Percentiles rank a stretch among this genome's conserved stretches.
phyloP scores from a whole-genome alignment of 768 basidiomycete species.

The Kwoniella bestiolae region DNA sequence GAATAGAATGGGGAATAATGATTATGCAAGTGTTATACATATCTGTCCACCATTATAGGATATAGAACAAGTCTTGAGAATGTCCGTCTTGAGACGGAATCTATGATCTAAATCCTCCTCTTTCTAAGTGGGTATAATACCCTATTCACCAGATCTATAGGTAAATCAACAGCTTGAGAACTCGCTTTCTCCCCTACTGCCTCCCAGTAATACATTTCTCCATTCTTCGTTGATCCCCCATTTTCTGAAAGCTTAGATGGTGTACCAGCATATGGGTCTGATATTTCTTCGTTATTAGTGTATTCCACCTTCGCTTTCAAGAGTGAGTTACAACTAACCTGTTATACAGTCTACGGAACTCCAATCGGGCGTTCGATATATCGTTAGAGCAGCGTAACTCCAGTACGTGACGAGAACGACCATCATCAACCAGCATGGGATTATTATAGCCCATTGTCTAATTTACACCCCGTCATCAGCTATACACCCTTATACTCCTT shows the following conservation, averaged over 20 bases:
- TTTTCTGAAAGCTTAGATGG: background rate
- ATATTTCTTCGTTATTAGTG: no score
- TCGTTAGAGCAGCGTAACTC: constrained; percentile 45
- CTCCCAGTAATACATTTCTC: constrained; percentile 31
- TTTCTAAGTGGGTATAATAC: constrained; percentile 35
- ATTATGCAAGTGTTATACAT: no score
- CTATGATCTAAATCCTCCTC: no score
- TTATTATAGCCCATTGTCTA: constrained; percentile 55
- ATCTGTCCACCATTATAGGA: no score
- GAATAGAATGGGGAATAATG: no score
- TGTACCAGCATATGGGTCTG: constrained; percentile 34
- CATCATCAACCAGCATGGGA: constrained; percentile 54
- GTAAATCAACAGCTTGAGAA: constrained; percentile 38
- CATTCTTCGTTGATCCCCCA: background rate
- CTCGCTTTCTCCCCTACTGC: constrained; percentile 19
- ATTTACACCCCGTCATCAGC: background rate
- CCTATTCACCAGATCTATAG: constrained; percentile 43
- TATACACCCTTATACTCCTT: background rate
- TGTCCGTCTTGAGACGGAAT: no score
- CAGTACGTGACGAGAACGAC: constrained; percentile 53
- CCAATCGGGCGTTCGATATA: constrained; percentile 47
- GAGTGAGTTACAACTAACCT: constrained; percentile 32
- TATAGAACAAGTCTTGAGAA: no score
- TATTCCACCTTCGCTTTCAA: no score
- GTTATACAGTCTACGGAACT: constrained; percentile 42